phyloP scores from a whole-genome alignment of 2,329 filamentous ascomycete genomes.

The Cadophora sp. region DNA sequence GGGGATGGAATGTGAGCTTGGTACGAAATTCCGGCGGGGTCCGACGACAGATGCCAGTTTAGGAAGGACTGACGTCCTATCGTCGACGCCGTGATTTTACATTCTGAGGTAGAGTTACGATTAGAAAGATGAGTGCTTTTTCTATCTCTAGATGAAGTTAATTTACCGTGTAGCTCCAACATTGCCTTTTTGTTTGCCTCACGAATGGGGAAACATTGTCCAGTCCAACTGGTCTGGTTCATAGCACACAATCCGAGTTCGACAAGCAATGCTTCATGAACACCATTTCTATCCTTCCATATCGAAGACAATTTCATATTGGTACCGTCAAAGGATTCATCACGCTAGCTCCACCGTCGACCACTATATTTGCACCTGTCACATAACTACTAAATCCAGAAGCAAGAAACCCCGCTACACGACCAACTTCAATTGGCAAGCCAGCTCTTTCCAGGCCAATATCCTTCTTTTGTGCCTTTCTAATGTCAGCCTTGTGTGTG shows the following conservation, averaged over 20 bases:
- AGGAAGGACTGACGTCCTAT: constrained; percentile 19
- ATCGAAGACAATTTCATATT: constrained; percentile 35
- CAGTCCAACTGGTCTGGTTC: background rate
- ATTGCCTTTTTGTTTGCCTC: background rate
- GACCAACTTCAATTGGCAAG: constrained; percentile 61
- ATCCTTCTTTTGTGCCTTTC: constrained; percentile 52
- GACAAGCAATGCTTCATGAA: background rate
- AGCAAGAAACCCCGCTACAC: constrained; percentile 67
- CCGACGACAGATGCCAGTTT: constrained; percentile 22
- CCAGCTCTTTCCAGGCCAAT: constrained; percentile 66
- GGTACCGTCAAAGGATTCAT: constrained; percentile 52
- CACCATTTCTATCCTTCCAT: background rate
- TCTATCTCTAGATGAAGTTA: background rate
- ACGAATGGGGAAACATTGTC: background rate
- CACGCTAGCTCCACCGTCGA: constrained; percentile 62
- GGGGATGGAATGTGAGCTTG: constrained; percentile 11
- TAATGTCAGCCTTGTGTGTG: constrained; percentile 7
- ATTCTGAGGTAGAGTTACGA: background rate
- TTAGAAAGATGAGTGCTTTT: no score
- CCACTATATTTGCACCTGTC: constrained; percentile 65
- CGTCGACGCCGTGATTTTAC: background rate
- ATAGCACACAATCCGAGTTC: background rate
- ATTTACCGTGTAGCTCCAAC: no score
- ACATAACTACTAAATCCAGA: constrained; percentile 68
- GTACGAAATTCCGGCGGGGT: constrained; percentile 15